Evolutionary conservation across 352 stramenopile genomes (phyloP).

Genomic region (Pythium periplocum): DNA sequence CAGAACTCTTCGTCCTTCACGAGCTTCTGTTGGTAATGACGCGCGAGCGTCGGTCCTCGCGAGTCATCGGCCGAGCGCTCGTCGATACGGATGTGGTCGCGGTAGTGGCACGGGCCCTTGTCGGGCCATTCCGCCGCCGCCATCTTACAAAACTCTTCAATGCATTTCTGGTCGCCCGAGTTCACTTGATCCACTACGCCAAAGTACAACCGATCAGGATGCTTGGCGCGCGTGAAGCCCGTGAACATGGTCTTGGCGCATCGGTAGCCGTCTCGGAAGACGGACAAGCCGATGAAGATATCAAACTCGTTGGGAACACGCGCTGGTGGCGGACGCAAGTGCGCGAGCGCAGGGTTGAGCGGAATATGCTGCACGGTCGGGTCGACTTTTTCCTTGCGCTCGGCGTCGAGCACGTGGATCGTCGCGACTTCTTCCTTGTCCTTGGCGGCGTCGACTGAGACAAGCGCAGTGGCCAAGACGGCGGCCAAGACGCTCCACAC

Average conservation of each 20-base stretch:
- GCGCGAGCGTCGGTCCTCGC: constrained; percentile 67
- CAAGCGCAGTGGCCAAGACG: constrained; percentile 1
- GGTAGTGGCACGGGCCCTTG: constrained; percentile 58
- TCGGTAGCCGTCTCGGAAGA: constrained; percentile 75
- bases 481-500: constrained; percentile 4
- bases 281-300: constrained; percentile 63
- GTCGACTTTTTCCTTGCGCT: constrained; percentile 43
- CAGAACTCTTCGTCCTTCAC: constrained; percentile 77
- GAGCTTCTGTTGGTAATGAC: constrained; percentile 77
- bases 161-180: constrained; percentile 53
- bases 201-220: constrained; percentile 69
- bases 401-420: constrained; percentile 33
- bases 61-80: constrained; percentile 66
- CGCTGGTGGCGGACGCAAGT: constrained; percentile 53
- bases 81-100: constrained; percentile 66
- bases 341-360: constrained; percentile 20
- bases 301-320: constrained; percentile 48
- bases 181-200: constrained; percentile 84
- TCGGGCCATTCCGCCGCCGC: constrained; percentile 57
- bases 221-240: constrained; percentile 49
- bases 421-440: constrained; percentile 9
- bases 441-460: constrained; percentile 3
- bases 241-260: constrained; percentile 69
- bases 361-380: constrained; percentile 76
- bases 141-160: constrained; percentile 80